A percentile compares a stretch with the other conserved stretches of the same genome.
phyloP scores from a whole-genome alignment of 2,329 filamentous ascomycete genomes.

The Cladophialophora carrionii region DNA sequence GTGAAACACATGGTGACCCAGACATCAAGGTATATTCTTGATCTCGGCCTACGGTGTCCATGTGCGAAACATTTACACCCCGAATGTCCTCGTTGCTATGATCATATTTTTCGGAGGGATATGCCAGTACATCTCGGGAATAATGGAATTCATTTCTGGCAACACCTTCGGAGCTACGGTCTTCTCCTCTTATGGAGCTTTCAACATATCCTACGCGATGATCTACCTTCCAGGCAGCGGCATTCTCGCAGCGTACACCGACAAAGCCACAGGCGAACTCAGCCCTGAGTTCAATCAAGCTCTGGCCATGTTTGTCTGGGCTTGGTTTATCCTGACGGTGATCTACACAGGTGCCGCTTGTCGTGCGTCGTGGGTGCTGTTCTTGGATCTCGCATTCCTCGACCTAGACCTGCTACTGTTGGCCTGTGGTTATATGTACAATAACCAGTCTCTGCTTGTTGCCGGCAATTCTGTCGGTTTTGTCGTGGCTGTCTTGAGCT shows the following conservation, averaged over 20 bases:
- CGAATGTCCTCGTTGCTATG: conserved; percentile 43
- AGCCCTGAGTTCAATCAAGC: conserved; percentile 39
- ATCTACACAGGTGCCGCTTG: conserved; percentile 39
- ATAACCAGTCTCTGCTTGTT: conserved; percentile 28
- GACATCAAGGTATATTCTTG: conserved; percentile 36
- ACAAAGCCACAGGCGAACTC: conserved; percentile 39
- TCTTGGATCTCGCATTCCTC: conserved; percentile 37
- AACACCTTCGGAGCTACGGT: conserved; percentile 46
- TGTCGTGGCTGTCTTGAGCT: conserved; percentile 38
- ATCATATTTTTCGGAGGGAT: conserved; percentile 47
- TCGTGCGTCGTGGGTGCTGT: conserved; percentile 39
- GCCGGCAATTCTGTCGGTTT: conserved; percentile 39
- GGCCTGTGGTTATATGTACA: conserved; percentile 39
- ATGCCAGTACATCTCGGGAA: conserved; percentile 38
- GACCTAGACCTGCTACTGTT: conserved; percentile 39
- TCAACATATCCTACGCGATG: conserved; percentile 48
- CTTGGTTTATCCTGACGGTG: conserved; percentile 41
- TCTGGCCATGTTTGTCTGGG: conserved; percentile 40
- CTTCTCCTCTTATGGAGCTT: conserved; percentile 47
- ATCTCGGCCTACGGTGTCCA: conserved; percentile 38
- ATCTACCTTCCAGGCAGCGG: conserved; percentile 47
- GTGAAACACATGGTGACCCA: background rate
- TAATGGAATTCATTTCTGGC: conserved; percentile 39
- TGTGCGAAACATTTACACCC: conserved; percentile 37
- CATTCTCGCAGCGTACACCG: conserved; percentile 46